Base-by-base conservation (phyloP, 2,329 filamentous ascomycete species). In the Helicocarpus griseus region DNA sequence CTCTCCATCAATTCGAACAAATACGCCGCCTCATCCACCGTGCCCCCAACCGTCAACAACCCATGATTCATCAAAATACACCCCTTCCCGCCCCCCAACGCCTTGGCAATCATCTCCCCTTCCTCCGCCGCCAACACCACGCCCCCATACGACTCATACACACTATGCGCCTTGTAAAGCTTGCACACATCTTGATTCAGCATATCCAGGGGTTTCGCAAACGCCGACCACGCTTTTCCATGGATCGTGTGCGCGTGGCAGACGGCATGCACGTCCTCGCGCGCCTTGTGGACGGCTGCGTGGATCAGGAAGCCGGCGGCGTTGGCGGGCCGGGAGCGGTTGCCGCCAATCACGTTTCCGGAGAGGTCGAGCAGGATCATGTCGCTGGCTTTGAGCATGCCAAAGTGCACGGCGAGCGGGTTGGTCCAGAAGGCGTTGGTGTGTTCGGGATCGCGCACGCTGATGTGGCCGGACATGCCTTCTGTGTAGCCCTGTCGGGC, bases 21-120 rank as follows among this genome's bases (percentile, higher is more conserved):
- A 64, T 83, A 89, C 0, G 81, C 81, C 1, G 85, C 85, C 66
- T 89, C 85, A 61, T 89, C 85, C 2, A 89, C 85, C 0, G 85
- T 89, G 5, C 66, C 61, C 3, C 86, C 86, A 0, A 87, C 84
- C 0, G 83, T 86, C 48, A 89, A 66, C 33, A 89, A 69, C 55
- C 86, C 86, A 66, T 89, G 85, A 63, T 88, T 89, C 57, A 83
- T 73, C 48, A 88, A 69, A 44, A 88, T 81, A 56, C 80, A 74
- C 1, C 76, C 83, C 63, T 78, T 79, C 21, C 76, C 85, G 0
- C 72, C 65, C 0, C 84, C 84, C 1, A 89, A 70, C 0, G 83
- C 78, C 9, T 69, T 70, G 2, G 84, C 84, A 55, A 89, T 80
- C 39, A 77, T 73, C 57, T 76, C 68, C 1, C 84, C 84, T 63